These are phyloP conservation scores for Phytophthora capsici DNA, from an alignment of 352 stramenopile genomes.

Conservation along the genomic window DNA sequence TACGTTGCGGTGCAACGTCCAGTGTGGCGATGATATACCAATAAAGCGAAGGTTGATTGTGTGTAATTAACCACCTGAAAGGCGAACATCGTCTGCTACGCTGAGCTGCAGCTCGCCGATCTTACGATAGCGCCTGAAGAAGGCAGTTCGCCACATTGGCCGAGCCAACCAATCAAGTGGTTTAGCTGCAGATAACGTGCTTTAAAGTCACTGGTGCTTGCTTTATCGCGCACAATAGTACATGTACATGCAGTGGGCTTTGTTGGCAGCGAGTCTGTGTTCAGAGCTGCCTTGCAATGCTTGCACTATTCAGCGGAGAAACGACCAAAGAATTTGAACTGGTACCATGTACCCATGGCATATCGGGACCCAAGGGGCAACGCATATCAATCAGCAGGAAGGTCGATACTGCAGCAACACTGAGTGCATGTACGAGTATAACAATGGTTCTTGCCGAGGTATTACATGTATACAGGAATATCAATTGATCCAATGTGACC, in stretches of 20 bases:
- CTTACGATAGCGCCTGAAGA: constrained; percentile 23
- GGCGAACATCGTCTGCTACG: neutral
- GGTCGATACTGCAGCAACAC: neutral
- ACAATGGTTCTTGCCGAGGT: too few species aligned
- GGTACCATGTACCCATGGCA: constrained; percentile 1
- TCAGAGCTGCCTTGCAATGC: constrained; percentile 11
- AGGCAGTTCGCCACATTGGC: constrained; percentile 17
- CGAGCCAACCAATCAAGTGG: constrained; percentile 12
- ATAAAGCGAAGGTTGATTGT: neutral
- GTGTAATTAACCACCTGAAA: constrained; percentile 30
- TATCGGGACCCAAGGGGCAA: neutral
- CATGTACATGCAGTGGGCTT: neutral
- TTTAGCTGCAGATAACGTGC: neutral
- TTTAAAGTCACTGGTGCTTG: neutral
- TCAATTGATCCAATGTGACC: too few species aligned
- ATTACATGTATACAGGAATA: too few species aligned
- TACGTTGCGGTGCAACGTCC: constrained; percentile 8
- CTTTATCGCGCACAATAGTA: too few species aligned
- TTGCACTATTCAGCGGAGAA: constrained; percentile 2
- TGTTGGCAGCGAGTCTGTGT: neutral
- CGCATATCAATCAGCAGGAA: neutral
- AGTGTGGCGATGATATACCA: constrained; percentile 12
- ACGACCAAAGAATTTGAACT: constrained; percentile 19
- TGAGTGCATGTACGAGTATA: neutral
- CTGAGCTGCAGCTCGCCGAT: constrained; percentile 9